These are phyloP conservation scores for Penicillium carneum DNA, from an alignment of 2,329 filamentous ascomycete genomes.

Conservation along the genomic window DNA sequence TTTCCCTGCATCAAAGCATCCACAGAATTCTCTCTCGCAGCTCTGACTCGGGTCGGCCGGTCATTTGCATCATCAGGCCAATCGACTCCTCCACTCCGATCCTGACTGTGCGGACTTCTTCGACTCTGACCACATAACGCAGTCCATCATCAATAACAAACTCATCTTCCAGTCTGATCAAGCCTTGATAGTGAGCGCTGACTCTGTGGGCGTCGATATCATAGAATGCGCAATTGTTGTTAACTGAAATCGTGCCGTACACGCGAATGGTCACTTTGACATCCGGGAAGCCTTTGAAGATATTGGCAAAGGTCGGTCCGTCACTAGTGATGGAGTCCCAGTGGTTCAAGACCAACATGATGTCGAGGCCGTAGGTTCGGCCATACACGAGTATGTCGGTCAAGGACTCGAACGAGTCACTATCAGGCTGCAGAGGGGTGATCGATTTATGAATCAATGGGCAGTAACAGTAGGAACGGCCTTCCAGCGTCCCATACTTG, in stretches of 20 bases:
- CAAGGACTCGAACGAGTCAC: constrained; percentile 1
- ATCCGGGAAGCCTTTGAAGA: constrained; percentile 6
- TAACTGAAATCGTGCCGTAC: neutral
- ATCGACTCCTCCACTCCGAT: neutral
- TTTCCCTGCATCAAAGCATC: neutral
- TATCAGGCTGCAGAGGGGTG: neutral
- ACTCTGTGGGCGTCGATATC: constrained; percentile 1
- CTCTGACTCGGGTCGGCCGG: neutral
- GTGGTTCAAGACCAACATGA: neutral
- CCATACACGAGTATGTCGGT: neutral
- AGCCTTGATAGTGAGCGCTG: constrained; percentile 1
- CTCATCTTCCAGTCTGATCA: neutral
- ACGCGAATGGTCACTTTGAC: constrained; percentile 5
- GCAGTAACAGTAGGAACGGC: constrained; percentile 1
- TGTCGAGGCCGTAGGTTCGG: neutral
- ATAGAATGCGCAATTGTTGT: neutral
- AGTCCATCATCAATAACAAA: neutral
- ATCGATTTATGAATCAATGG: constrained; percentile 7
- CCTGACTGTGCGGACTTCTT: neutral
- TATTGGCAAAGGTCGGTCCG: neutral
- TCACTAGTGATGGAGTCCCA: constrained; percentile 7
- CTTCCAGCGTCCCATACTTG: neutral
- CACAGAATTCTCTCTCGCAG: neutral
- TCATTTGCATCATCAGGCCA: neutral
- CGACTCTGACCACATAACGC: neutral